phyloP scores from a whole-genome alignment of 257 asterid genomes.

The Galeopsis tetrahit region DNA sequence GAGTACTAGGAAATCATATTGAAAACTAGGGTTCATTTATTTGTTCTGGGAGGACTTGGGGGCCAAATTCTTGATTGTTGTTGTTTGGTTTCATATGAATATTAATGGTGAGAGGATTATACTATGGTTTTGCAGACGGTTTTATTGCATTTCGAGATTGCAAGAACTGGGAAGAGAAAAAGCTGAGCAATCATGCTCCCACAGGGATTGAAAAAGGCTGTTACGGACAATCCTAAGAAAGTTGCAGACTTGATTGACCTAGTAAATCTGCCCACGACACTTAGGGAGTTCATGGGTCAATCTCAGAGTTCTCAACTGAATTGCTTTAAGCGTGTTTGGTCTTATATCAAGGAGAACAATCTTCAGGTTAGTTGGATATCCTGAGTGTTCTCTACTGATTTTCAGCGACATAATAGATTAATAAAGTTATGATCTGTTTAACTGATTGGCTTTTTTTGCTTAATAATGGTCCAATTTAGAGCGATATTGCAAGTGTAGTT shows the following conservation, averaged over 20 bases:
- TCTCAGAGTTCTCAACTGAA: conserved; percentile 90
- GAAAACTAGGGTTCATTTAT: neutral
- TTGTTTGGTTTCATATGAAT: neutral
- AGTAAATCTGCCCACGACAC: conserved; percentile 76
- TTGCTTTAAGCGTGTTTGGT: conserved; percentile 84
- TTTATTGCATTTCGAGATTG: conserved; percentile 22
- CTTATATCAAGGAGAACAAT: conserved; percentile 79
- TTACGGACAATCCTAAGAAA: conserved; percentile 79
- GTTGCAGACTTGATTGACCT: conserved; percentile 80
- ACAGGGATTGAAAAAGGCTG: conserved; percentile 61
- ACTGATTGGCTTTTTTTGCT: neutral
- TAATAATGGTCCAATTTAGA: neutral
- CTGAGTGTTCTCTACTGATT: neutral
- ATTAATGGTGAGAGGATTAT: neutral
- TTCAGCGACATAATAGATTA: neutral
- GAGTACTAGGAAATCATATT: neutral
- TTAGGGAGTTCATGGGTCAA: conserved; percentile 90
- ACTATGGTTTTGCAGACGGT: conserved; percentile 19
- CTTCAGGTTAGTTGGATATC: conserved; percentile 67
- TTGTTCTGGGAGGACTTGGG: neutral
- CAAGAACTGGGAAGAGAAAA: conserved; percentile 21
- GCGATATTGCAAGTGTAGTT: neutral
- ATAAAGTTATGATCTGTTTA: conserved; percentile 1
- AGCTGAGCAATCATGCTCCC: conserved; percentile 57
- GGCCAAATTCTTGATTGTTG: conserved; percentile 7